A percentile compares a stretch with the other conserved stretches of the same genome.
Evolutionary conservation across 2,329 filamentous ascomycete species (phyloP).

Genomic region (Aspergillus amoenus): DNA sequence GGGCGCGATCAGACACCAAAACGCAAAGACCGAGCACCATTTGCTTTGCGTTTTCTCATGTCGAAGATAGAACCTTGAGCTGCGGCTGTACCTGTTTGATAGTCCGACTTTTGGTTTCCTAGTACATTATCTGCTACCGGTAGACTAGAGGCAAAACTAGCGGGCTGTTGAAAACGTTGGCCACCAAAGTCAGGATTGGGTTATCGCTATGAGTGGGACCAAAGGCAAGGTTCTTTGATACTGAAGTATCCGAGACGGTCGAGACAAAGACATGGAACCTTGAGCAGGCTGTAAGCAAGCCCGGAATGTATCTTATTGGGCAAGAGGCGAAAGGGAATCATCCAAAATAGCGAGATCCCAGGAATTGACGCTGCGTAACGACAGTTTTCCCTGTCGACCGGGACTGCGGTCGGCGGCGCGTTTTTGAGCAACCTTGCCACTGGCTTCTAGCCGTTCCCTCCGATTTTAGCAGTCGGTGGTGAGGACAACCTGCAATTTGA

Average conservation of each 20-base stretch:
- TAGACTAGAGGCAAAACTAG: not conserved
- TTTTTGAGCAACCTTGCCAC: constrained; percentile 4
- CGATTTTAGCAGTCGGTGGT: constrained; percentile 2
- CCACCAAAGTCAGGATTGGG: not conserved
- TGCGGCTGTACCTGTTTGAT: not conserved
- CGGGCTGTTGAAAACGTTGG: not conserved
- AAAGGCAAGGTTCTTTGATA: not conserved
- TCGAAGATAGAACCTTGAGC: not conserved
- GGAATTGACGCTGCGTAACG: not conserved
- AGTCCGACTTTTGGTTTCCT: not conserved
- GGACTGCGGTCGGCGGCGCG: not conserved
- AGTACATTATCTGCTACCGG: not conserved
- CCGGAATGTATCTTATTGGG: not conserved
- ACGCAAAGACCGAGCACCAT: not conserved
- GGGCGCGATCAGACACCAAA: too few species aligned
- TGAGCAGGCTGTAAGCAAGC: not conserved
- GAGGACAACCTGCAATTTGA: not conserved
- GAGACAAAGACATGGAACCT: not conserved
- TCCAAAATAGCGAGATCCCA: not conserved
- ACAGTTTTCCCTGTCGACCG: not conserved
- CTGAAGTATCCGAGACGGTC: not conserved
- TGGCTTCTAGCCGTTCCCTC: not conserved
- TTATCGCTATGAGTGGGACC: not conserved
- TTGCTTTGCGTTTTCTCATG: not conserved
- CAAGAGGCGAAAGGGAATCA: not conserved